Conservation (phyloP, 805 yeast genomes). For the Kodamaea hsintzibuensis region DNA sequence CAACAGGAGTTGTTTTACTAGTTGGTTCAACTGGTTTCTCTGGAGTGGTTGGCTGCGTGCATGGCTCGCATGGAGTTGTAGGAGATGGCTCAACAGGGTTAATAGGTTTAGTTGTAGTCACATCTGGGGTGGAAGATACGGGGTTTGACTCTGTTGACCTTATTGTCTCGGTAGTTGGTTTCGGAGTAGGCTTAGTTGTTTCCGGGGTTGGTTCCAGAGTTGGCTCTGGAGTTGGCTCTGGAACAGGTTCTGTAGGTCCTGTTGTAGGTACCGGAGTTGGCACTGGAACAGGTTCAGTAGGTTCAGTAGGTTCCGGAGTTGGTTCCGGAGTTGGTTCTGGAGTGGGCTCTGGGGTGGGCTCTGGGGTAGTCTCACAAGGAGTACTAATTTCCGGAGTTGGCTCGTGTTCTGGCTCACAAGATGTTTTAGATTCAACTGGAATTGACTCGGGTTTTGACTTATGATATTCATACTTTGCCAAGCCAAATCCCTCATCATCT, state of each 20-base stretch:
- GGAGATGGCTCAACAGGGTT: neutral
- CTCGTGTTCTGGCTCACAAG: neutral
- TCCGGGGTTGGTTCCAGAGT: neutral
- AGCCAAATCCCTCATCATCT: neutral
- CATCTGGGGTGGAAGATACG: too few relatives aligned
- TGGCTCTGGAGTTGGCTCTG: neutral
- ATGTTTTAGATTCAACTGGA: neutral
- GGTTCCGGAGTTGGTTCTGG: constrained; percentile 1
- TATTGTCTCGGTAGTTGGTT: too few relatives aligned
- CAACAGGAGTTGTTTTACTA: neutral
- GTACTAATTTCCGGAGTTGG: neutral
- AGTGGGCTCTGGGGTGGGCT: neutral
- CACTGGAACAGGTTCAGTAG: neutral
- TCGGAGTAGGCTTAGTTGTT: too few relatives aligned
- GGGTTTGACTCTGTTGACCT: too few relatives aligned
- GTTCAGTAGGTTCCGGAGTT: neutral
- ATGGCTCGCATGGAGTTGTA: neutral
- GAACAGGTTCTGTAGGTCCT: neutral
- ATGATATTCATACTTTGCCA: neutral
- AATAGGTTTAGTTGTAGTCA: neutral
- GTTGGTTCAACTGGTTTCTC: neutral
- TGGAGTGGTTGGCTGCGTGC: neutral
- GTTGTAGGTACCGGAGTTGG: neutral
- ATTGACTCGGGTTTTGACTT: neutral
- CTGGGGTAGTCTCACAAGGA: neutral